Base-by-base conservation (phyloP, 1,139 yeast species). In the Pichia sp. region DNA sequence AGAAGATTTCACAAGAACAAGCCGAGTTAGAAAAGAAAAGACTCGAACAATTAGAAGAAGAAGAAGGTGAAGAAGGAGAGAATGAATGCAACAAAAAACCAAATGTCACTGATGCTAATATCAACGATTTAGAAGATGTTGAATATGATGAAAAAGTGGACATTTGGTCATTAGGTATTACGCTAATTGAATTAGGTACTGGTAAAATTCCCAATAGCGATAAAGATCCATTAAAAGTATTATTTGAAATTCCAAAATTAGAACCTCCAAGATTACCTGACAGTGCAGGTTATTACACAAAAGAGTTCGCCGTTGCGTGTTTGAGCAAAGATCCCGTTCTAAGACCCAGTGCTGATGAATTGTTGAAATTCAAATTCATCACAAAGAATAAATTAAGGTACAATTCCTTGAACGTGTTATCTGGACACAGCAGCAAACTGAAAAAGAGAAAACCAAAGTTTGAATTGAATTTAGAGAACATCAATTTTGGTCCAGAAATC, bases 91-190 rank as follows among this genome's bases (percentile, higher is more conserved):
- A n/a, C 15, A 12, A 4, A 27, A n/a, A 24, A 38, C 10, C n/a
- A 15, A 22, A 20, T 20, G n/a, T 7, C 11, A 44, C 33, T 11
- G 14, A 11, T 15, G 17, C 30, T 9, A 8, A n/a, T 10, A 18
- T 17, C 17, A 32, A 42, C 5, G 44, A 42, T 6, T 21, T 27
- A 19, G 46, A 47, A 18, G 52, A 58, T 11, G 65, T 66, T 17
- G 91, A 91, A 1, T 85, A 88, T 60, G 75, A 85, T 61, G 85
- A 83, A 56, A 86, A 83, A 60, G 94, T 89, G 4, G 96, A 88
- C 61, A 84, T 88, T 45, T 88, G 96, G 96, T 86, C 95, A 0
- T 70, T 86, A 4, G 96, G 96, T 0, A 87, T 88, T 42, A 88
- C 96, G 1, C 77, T 85, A 1, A 83, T 85, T 55, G 96, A 88